These are phyloP conservation scores for Blastomyces silverae DNA, from an alignment of 2,329 filamentous ascomycete species.

Conservation along the genomic window DNA sequence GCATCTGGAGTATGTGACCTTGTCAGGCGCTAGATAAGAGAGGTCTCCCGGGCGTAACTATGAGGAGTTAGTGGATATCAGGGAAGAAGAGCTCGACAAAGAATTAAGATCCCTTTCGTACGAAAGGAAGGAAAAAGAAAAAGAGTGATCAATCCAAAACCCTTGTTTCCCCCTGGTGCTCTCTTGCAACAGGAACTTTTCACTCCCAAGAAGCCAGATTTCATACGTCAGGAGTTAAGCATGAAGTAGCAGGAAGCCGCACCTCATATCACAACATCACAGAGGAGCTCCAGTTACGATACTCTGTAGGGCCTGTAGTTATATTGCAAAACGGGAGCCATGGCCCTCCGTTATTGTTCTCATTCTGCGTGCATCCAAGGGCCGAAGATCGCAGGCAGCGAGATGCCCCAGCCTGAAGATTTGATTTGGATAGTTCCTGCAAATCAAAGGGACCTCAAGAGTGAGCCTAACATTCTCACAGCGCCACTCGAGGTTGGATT, in stretches of 20 bases:
- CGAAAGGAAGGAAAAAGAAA: neutral
- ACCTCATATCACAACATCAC: neutral
- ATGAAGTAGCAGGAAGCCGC: neutral
- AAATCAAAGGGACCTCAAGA: no score
- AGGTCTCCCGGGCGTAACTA: neutral
- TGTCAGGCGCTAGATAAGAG: neutral
- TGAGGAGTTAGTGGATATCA: neutral
- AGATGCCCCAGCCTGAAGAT: neutral
- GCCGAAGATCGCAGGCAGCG: neutral
- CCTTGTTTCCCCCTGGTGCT: neutral
- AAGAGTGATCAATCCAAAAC: neutral
- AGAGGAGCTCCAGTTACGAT: neutral
- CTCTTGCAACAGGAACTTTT: neutral
- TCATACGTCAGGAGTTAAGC: neutral
- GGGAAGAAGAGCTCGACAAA: neutral
- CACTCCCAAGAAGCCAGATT: neutral
- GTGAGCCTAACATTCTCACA: neutral
- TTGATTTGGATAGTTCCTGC: neutral
- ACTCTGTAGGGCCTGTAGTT: neutral
- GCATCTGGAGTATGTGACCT: neutral
- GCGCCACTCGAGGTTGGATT: neutral
- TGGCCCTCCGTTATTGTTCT: neutral
- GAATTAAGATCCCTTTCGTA: no score
- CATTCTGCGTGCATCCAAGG: neutral
- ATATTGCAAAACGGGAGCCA: no score